Percentiles rank a stretch among this genome's conserved stretches.
phyloP scores from a whole-genome alignment of 2,329 filamentous ascomycete genomes.

The Colletotrichum euphorbiae region DNA sequence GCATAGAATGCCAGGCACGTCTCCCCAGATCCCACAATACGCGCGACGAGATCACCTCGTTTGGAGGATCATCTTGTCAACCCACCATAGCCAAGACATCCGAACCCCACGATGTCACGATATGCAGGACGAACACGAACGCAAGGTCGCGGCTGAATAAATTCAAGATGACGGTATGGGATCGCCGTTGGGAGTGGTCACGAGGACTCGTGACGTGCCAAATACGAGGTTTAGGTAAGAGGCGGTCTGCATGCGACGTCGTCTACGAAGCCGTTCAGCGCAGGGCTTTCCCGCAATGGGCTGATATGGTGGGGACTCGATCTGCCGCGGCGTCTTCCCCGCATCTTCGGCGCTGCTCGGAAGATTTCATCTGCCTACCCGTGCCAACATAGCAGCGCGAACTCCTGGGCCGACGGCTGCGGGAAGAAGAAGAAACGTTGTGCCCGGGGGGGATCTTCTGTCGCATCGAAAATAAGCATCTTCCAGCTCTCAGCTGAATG shows the following conservation, averaged over 20 bases:
- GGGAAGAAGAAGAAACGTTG: constrained; percentile 2
- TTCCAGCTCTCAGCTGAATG: neutral
- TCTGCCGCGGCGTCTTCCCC: constrained; percentile 23
- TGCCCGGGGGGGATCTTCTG: constrained; percentile 16
- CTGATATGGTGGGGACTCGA: neutral
- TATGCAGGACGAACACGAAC: constrained; percentile 19
- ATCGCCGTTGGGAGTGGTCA: neutral
- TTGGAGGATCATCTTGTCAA: neutral
- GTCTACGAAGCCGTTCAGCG: neutral
- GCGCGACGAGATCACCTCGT: neutral
- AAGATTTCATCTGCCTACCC: neutral
- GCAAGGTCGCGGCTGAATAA: neutral
- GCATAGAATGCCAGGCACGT: neutral
- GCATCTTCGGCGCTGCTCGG: constrained; percentile 29
- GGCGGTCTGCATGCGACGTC: constrained; percentile 29
- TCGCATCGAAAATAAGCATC: constrained; percentile 1
- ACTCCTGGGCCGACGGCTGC: neutral
- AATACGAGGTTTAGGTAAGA: constrained; percentile 28
- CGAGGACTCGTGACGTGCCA: neutral
- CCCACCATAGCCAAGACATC: neutral
- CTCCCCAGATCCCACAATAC: neutral
- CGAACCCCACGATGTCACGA: constrained; percentile 3
- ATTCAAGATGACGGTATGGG: neutral
- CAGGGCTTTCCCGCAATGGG: neutral
- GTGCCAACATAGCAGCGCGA: no score